Percentiles rank a stretch among this genome's conserved stretches.
Evolutionary conservation across 495 filamentous ascomycete species (phyloP).

Genomic region (Penicillium steckii): DNA sequence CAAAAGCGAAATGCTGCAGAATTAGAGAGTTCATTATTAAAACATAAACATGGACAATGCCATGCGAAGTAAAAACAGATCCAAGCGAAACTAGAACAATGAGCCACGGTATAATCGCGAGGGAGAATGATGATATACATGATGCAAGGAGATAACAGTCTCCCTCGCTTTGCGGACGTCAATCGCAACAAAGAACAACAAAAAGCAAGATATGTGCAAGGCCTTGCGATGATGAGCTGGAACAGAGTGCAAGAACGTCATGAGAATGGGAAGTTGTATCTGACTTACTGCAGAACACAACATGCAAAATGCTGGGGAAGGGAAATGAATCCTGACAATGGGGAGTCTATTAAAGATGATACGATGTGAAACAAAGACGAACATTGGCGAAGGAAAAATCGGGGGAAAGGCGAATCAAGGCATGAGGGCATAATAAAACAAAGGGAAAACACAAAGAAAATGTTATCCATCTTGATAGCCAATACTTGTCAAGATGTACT

Average conservation of each 20-base stretch:
- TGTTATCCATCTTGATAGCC: not conserved
- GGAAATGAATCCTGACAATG: slow-evolving; percentile 8
- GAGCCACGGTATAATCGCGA: slow-evolving; percentile 12
- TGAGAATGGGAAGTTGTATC: slow-evolving; percentile 12
- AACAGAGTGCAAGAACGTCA: slow-evolving; percentile 24
- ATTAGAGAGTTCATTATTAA: slow-evolving; percentile 27
- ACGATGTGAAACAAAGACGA: slow-evolving; percentile 15
- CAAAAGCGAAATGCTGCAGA: not conserved
- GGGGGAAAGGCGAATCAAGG: slow-evolving; percentile 6
- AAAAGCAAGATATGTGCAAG: slow-evolving; percentile 28
- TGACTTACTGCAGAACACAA: slow-evolving; percentile 11
- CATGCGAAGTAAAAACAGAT: slow-evolving; percentile 10
- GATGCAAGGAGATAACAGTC: slow-evolving; percentile 21
- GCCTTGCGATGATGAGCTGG: slow-evolving; percentile 16
- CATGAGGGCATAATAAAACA: slow-evolving; percentile 28
- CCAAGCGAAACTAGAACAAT: slow-evolving; percentile 5
- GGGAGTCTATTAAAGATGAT: slow-evolving; percentile 20
- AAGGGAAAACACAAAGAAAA: slow-evolving; percentile 27
- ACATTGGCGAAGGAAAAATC: slow-evolving; percentile 14
- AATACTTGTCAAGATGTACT: not conserved
- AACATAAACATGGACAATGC: slow-evolving; percentile 10
- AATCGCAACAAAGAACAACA: slow-evolving; percentile 20
- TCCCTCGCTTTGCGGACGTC: slow-evolving; percentile 23
- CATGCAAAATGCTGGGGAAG: slow-evolving; percentile 27
- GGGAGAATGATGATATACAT: slow-evolving; percentile 25